A percentile compares a stretch with the other conserved stretches of the same genome.
Conservation (phyloP, 305 asterid species). For the Rubia peregrina region DNA sequence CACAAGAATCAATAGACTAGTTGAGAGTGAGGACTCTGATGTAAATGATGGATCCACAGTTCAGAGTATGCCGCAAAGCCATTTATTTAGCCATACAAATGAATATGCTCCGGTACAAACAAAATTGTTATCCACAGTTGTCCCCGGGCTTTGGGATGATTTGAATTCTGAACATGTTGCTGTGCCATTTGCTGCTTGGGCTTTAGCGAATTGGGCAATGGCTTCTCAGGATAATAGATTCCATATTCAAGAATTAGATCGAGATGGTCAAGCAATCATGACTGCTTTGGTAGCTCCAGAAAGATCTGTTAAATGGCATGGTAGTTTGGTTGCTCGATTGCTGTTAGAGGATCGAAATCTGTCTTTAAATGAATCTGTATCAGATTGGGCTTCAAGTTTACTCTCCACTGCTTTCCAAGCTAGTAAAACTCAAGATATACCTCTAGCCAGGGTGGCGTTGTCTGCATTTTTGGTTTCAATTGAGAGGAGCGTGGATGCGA, state of each 20-base stretch:
- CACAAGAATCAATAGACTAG: constrained; percentile 50
- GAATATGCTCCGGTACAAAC: constrained; percentile 36
- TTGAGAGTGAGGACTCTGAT: constrained; percentile 48
- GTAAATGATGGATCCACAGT: constrained; percentile 22
- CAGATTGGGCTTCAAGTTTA: constrained; percentile 88
- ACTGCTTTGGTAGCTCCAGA: constrained; percentile 88
- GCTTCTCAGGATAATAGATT: constrained; percentile 82
- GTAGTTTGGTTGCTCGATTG: constrained; percentile 82
- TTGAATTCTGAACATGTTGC: constrained; percentile 89
- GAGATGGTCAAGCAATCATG: constrained; percentile 83
- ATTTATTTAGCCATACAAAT: constrained; percentile 43
- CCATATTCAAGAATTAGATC: constrained; percentile 91
- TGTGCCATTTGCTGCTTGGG: constrained; percentile 99
- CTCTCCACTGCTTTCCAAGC: constrained; percentile 87
- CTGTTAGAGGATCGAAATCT: constrained; percentile 73
- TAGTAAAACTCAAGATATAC: constrained; percentile 70
- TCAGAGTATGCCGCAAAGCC: constrained; percentile 31
- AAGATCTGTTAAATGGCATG: constrained; percentile 99
- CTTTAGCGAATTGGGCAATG: constrained; percentile 98
- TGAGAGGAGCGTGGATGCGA: constrained; percentile 72
- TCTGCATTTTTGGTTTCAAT: constrained; percentile 79
- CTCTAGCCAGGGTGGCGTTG: constrained; percentile 75
- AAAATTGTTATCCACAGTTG: constrained; percentile 51
- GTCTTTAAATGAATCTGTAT: constrained; percentile 67
- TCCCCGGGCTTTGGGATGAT: constrained; percentile 99